Evolutionary conservation across 208 protist species (phyloP), one percentile per base, ranked within the genome.

Genomic region (Trypanosomatidae sp.): DNA sequence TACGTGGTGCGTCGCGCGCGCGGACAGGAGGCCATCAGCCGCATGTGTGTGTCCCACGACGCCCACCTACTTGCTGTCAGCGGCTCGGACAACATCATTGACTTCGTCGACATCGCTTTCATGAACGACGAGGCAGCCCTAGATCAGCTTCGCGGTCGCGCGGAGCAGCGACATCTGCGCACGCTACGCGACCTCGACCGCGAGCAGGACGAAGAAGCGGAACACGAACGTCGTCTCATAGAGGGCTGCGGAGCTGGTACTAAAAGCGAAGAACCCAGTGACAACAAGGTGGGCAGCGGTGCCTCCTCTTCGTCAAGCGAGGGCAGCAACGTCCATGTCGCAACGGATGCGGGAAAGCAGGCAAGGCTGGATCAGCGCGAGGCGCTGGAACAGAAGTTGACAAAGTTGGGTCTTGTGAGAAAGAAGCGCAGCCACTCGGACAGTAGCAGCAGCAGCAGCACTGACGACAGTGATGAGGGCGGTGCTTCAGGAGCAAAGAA

Each of bases 21-120:
- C 1, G 90, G 92, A 0, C 79, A 90, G 46, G 87, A 94, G 60
- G 89, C 82, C 30, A 97, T 97, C 52, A 86, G 60, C 47, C 79
- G 82, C 46, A 97, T 97, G 90, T 77, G 88, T 30, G 76, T 95
- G 10, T 93, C 83, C 47, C 77, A 88, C 74, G 89, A 97, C 74
- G 83, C 82, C 52, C 77, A 78, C 36, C 65, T 97, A 52, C 84
- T 97, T 53, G 92, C 92, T 13, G 92, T 95, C 19, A 86, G 83
- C 62, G 92, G 92, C 3, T 65, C 71, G 0, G 92, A 97, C 70
- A 88, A 88, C 74, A 89, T 95, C 46, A 91, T 97, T 59, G 89
- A 97, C 69, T 97, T 97, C 85, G 90, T 97, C 3, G 90, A 97
- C 71, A 88, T 97, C n/a, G 71, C 81, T 44, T 97, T 97, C 69